A percentile compares a stretch with the other conserved stretches of the same genome.
Conservation (phyloP, 805 yeast species). For the Yueomyces sinensis region DNA sequence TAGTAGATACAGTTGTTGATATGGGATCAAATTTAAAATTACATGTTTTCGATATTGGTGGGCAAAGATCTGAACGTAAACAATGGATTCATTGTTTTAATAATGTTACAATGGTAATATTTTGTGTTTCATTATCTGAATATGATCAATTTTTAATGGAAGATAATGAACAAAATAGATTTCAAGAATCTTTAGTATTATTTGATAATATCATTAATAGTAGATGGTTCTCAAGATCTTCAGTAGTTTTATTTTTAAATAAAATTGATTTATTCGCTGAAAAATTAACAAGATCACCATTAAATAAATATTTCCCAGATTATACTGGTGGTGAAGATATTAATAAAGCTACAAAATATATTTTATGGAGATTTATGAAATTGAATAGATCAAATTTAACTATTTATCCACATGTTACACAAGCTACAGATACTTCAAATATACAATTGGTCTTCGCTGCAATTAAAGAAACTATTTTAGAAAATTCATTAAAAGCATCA, state of each 20-base stretch:
- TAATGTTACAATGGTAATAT: conserved; percentile 77
- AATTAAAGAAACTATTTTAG: conserved; percentile 66
- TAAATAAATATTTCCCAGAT: conserved; percentile 77
- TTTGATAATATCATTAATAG: conserved; percentile 88
- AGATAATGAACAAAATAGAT: conserved; percentile 59
- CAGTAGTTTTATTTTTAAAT: conserved; percentile 75
- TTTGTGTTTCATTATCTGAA: conserved; percentile 84
- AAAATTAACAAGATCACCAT: conserved; percentile 67
- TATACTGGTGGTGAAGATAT: conserved; percentile 84
- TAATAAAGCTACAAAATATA: conserved; percentile 82
- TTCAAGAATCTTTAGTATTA: conserved; percentile 69
- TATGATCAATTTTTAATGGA: conserved; percentile 80
- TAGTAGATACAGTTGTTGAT: conserved; percentile 67
- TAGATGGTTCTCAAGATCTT: conserved; percentile 81
- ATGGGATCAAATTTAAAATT: conserved; percentile 50
- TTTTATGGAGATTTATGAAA: conserved; percentile 80
- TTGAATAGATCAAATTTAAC: conserved; percentile 71
- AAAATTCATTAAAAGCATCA: conserved; percentile 61
- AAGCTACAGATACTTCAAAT: conserved; percentile 87
- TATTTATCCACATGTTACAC: conserved; percentile 84
- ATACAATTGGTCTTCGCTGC: conserved; percentile 79
- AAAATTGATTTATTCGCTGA: conserved; percentile 85
- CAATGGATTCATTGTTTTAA: conserved; percentile 98
- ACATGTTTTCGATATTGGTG: conserved; percentile 79
- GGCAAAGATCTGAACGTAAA: conserved; percentile 89